A percentile compares a stretch with the other conserved stretches of the same genome.
Conservation (phyloP, 805 yeast species). For the Myxozyma melibiosi region DNA sequence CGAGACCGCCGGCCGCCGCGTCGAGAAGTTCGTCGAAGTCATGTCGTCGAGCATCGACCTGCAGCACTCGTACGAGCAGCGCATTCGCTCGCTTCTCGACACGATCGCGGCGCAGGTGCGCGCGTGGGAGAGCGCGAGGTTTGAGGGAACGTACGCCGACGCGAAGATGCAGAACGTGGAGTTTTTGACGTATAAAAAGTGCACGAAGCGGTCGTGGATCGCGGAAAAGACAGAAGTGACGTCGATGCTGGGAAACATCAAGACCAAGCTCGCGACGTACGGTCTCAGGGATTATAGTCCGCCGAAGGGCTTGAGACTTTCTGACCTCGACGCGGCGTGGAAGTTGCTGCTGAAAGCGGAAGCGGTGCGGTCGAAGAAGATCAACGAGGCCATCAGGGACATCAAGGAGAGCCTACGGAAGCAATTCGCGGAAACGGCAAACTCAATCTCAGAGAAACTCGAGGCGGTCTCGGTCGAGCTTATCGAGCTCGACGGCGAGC, state of each 20-base stretch:
- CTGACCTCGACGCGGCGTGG: constrained; percentile 43
- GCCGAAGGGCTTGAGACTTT: constrained; percentile 39
- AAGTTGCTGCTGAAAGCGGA: constrained; percentile 40
- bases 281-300: constrained; percentile 44
- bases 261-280: constrained; percentile 45
- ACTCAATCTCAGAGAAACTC: constrained; percentile 38
- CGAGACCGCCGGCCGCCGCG: constrained; percentile 45
- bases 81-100: constrained; percentile 39
- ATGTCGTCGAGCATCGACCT: constrained; percentile 40
- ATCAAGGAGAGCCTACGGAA: constrained; percentile 42
- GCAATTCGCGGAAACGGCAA: constrained; percentile 43
- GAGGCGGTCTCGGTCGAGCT: constrained; percentile 37
- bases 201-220: constrained; percentile 45
- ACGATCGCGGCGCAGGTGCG: constrained; percentile 33
- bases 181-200: constrained; percentile 39
- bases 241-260: constrained; percentile 44
- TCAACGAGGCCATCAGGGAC: constrained; percentile 41
- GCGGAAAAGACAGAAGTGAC: constrained; percentile 44
- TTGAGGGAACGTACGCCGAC: constrained; percentile 37
- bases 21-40: constrained; percentile 45
- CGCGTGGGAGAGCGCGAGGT: constrained; percentile 39
- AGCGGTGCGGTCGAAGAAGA: constrained; percentile 39
- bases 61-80: constrained; percentile 42
- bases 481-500: constrained; percentile 40
- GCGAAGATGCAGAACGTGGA: constrained; percentile 37